Conservation (phyloP, 768 basidiomycete genomes). For the Stropharia rugosoannulata region DNA sequence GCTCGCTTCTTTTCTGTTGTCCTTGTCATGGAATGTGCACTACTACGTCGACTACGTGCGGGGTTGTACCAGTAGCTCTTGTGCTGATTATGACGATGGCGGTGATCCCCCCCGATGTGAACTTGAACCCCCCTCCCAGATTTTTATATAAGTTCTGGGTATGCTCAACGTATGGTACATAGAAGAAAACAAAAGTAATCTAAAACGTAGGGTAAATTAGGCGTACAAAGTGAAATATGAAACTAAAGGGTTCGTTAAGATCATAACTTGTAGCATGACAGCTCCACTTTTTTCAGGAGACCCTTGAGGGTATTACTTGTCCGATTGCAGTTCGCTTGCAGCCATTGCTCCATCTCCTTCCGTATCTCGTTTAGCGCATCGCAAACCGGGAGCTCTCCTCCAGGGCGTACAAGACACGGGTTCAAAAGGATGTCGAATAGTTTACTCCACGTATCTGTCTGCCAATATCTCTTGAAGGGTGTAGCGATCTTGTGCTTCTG, state of each 20-base stretch:
- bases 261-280: conserved; percentile 42
- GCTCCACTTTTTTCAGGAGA: conserved; percentile 78
- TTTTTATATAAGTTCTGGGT: neutral
- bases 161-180: neutral
- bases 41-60: conserved; percentile 27
- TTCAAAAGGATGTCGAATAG: conserved; percentile 89
- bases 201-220: conserved; percentile 12
- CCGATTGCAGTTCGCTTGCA: conserved; percentile 85
- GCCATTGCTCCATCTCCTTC: conserved; percentile 84
- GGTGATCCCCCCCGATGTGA: conserved; percentile 8
- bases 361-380: conserved; percentile 66
- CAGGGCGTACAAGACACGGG: conserved; percentile 56
- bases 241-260: conserved; percentile 11
- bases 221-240: conserved; percentile 10
- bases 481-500: conserved; percentile 64
- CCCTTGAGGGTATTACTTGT: conserved; percentile 79
- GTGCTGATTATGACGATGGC: conserved; percentile 9
- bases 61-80: conserved; percentile 15
- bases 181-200: conserved; percentile 7
- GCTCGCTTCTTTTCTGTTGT: conserved; percentile 24
- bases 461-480: conserved; percentile 95
- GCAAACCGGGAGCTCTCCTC: conserved; percentile 68
- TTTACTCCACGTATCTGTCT: conserved; percentile 79
- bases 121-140: neutral
- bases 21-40: conserved; percentile 28